Evolutionary conservation across 352 stramenopile genomes (phyloP).

Genomic region (Elongisporangium undulatum): DNA sequence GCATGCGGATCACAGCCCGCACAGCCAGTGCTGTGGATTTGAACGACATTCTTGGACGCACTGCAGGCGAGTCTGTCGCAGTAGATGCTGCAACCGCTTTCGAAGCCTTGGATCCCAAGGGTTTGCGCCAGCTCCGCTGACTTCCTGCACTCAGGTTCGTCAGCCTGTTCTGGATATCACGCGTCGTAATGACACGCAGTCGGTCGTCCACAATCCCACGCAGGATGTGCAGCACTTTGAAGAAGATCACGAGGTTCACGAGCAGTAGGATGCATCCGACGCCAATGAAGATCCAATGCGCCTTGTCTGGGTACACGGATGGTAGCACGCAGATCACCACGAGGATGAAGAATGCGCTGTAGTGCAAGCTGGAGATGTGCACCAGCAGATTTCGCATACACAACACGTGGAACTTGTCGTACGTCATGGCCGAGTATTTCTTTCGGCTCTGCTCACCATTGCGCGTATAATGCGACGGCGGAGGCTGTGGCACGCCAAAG

Average conservation of each 20-base stretch:
- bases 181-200: conserved; percentile 57
- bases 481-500: conserved; percentile 41
- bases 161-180: conserved; percentile 55
- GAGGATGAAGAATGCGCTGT: conserved; percentile 73
- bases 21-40: conserved; percentile 58
- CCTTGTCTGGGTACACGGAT: conserved; percentile 50
- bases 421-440: conserved; percentile 32
- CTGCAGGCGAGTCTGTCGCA: not conserved
- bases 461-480: conserved; percentile 5
- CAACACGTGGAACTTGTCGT: conserved; percentile 70
- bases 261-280: conserved; percentile 48
- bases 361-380: conserved; percentile 79
- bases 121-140: not conserved
- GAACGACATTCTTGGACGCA: conserved; percentile 15
- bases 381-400: conserved; percentile 85
- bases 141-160: conserved; percentile 6
- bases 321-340: conserved; percentile 66
- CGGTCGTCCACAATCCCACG: conserved; percentile 82
- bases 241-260: conserved; percentile 77
- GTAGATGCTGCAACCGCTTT: not conserved
- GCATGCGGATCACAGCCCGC: conserved; percentile 74
- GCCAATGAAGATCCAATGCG: conserved; percentile 75
- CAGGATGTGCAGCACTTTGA: conserved; percentile 82
- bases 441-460: conserved; percentile 17
- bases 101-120: conserved; percentile 3